Percentiles rank a stretch among this genome's conserved stretches.
Evolutionary conservation across 228 moss, liverwort and hornwort species (phyloP).

Genomic region (Sphagnum fallax): DNA sequence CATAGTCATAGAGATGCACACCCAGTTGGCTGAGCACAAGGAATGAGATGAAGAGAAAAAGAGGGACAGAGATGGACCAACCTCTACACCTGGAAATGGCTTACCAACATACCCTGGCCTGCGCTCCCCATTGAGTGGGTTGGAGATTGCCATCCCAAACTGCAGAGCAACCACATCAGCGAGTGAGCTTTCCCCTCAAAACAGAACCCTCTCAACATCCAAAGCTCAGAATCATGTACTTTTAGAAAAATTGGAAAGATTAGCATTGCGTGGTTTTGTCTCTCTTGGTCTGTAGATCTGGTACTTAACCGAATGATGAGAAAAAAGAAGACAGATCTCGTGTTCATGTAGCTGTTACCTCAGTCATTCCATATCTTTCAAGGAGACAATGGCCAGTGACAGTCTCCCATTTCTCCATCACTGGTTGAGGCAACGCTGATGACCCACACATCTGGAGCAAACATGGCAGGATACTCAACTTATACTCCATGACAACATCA

Average conservation of each 20-base stretch:
- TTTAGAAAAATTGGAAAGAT: no score
- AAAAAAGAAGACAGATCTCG: no score
- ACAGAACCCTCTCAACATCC: no score
- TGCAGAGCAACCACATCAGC: conserved; percentile 16
- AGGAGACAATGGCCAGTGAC: conserved; percentile 71
- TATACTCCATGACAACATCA: not conserved
- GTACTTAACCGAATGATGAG: no score
- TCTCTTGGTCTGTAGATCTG: no score
- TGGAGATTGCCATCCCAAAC: conserved; percentile 95
- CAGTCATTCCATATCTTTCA: conserved; percentile 98
- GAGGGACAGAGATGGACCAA: conserved; percentile 14
- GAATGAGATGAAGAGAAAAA: no score
- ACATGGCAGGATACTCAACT: not conserved
- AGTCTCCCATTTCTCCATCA: conserved; percentile 86
- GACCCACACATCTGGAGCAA: conserved; percentile 74
- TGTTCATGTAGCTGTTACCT: conserved; percentile 31
- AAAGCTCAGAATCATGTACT: not conserved
- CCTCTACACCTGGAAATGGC: conserved; percentile 80
- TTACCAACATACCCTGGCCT: conserved; percentile 76
- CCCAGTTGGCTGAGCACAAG: not conserved
- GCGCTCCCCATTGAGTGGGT: conserved; percentile 80
- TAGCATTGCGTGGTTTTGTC: no score
- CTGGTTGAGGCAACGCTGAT: conserved; percentile 88
- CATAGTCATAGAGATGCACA: not conserved
- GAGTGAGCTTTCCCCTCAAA: not conserved